These are phyloP conservation scores for Debaryomycetaceae sp. DNA, from an alignment of 1,139 yeast species.

Conservation along the genomic window DNA sequence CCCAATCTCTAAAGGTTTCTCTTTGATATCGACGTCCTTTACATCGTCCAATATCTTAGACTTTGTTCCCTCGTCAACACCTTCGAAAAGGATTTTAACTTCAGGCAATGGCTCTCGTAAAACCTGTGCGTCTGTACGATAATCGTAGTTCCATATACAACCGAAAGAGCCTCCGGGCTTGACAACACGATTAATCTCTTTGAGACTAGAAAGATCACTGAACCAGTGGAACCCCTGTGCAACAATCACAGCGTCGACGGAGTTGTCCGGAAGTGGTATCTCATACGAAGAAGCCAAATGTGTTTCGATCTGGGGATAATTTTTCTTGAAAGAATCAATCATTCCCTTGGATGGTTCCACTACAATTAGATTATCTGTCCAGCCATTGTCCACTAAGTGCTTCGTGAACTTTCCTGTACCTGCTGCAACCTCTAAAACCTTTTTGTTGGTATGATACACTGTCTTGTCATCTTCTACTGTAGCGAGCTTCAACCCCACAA, in stretches of 20 bases:
- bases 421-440: conserved; percentile 54
- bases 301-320: conserved; percentile 46
- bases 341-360: conserved; percentile 64
- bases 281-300: conserved; percentile 45
- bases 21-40: conserved; percentile 1
- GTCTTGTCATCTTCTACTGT: conserved; percentile 8
- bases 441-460: conserved; percentile 19
- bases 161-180: conserved; percentile 50
- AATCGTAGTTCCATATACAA: conserved; percentile 62
- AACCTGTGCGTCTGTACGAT: conserved; percentile 18
- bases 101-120: conserved; percentile 7
- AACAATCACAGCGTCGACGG: conserved; percentile 51
- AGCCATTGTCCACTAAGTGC: conserved; percentile 41
- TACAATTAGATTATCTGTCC: conserved; percentile 33
- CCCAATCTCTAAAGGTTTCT: conserved; percentile 7
- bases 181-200: conserved; percentile 52
- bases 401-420: conserved; percentile 69
- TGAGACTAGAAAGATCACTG: conserved; percentile 46
- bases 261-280: conserved; percentile 44
- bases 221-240: conserved; percentile 77
- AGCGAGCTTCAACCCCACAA: conserved; percentile 33
- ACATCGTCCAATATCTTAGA: neutral
- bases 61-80: conserved; percentile 3
- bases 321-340: conserved; percentile 44
- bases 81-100: conserved; percentile 12